Base-by-base conservation (phyloP, 345 rosid species). In the Rubroshorea leprosula region DNA sequence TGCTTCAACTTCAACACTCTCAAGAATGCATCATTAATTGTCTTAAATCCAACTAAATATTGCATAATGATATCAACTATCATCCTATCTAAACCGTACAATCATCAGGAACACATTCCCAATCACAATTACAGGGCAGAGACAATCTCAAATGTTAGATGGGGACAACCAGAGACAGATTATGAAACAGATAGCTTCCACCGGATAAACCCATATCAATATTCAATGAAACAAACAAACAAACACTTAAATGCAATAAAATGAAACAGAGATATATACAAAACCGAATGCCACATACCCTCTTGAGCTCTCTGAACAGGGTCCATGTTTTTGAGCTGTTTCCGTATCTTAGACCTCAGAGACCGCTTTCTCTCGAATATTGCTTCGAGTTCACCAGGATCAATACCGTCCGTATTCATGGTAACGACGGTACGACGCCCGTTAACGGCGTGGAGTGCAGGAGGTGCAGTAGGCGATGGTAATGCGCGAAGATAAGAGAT, bases 281-380 rank as follows among this genome's bases (percentile, higher is more conserved):
- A 1, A 2, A n/a, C n/a, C n/a, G n/a, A n/a, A n/a, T n/a, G n/a
- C n/a, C n/a, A n/a, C n/a, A 38, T 54, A 85, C 93, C 97, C 81
- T 89, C 84, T 48, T 77, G 80, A 58, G 83, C 74, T 73, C 78
- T 81, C 49, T 77, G 82, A 25, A 86, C 61, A 19, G 87, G 84
- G 59, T 86, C 88, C 87, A 84, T 86, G 58, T 77, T 72, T 70
- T 65, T 86, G 69, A 89, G 84, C 69, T 79, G 43, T 81, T 78
- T 81, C 35, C 96, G 84, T 58, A 86, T 82, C 62, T 70, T 71
- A 61, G 88, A 75, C 9, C 98, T 80, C 25, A 92, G 84, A 63
- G 57, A 31, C 53, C 66, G 72, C 69, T 92, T 92, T 66, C 74
- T 82, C 65, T 70, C 71, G 76, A 80, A 81, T 53, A 83, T 58